Percentiles rank a stretch among this genome's conserved stretches.
Conservation (phyloP, 306 rosid genomes). For the Begonia masoniana region DNA sequence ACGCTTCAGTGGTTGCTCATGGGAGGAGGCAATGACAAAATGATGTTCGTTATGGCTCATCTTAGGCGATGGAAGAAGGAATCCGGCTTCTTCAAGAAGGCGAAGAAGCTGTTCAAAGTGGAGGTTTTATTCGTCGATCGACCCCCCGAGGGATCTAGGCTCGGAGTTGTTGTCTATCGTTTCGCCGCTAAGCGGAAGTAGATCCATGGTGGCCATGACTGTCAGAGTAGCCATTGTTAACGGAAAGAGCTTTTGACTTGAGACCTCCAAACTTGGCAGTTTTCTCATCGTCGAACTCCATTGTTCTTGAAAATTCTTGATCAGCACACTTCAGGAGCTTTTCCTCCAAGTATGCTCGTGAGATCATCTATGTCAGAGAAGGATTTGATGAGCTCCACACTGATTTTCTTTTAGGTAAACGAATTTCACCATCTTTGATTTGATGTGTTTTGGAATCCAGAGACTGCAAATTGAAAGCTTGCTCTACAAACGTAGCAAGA, state of each 20-base stretch:
- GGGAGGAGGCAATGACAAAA: conserved; percentile 14
- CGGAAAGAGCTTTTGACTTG: conserved; percentile 26
- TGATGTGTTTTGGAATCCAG: conserved; percentile 60
- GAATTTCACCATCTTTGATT: conserved; percentile 51
- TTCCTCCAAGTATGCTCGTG: conserved; percentile 69
- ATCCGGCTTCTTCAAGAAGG: conserved; percentile 65
- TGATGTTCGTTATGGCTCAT: conserved; percentile 74
- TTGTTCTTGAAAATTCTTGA: conserved; percentile 60
- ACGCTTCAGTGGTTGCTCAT: conserved; percentile 40
- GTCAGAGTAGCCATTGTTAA: conserved; percentile 26
- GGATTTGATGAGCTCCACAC: conserved; percentile 70
- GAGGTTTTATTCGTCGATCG: conserved; percentile 40
- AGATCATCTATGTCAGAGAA: conserved; percentile 64
- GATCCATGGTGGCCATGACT: conserved; percentile 16
- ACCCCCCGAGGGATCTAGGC: conserved; percentile 48
- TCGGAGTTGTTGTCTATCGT: conserved; percentile 63
- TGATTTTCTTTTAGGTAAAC: conserved; percentile 61
- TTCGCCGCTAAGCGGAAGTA: conserved; percentile 21
- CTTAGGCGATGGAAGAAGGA: conserved; percentile 88
- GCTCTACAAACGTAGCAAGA: too few species aligned
- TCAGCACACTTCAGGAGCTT: conserved; percentile 61
- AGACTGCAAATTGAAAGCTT: conserved; percentile 16
- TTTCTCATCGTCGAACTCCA: conserved; percentile 59
- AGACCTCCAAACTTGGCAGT: conserved; percentile 68
- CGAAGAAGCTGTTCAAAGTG: conserved; percentile 46